Evolutionary conservation across 31 red algal species (phyloP).

Genomic region (Asparagopsis taxiformis): DNA sequence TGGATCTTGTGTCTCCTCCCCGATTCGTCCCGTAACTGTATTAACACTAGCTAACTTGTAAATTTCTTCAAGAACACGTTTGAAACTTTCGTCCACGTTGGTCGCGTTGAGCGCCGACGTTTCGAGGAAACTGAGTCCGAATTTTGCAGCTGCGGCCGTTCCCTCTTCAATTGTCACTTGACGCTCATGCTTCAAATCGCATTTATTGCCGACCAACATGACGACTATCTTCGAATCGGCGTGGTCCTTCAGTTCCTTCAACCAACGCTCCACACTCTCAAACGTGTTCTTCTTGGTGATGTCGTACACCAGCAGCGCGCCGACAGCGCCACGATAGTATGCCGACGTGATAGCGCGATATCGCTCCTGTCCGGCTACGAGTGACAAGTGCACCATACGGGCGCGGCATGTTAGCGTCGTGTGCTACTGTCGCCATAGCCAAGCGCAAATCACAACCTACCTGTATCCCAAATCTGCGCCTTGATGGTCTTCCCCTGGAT

Average conservation of each 20-base stretch:
- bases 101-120: conserved; percentile 86
- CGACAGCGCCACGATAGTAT: conserved; percentile 91
- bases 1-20: conserved; percentile 26
- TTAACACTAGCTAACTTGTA: conserved; percentile 41
- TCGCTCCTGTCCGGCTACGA: conserved; percentile 89
- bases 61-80: conserved; percentile 81
- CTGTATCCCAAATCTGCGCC: conserved; percentile 98
- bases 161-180: conserved; percentile 74
- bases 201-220: conserved; percentile 95
- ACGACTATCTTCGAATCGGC: conserved; percentile 94
- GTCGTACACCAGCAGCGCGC: conserved; percentile 92
- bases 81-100: conserved; percentile 92
- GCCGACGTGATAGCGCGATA: conserved; percentile 94
- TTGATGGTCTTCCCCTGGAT: conserved; percentile 92
- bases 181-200: conserved; percentile 72
- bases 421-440: too few relatives aligned
- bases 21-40: too few relatives aligned
- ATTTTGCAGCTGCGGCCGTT: conserved; percentile 49
- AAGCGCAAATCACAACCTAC: conserved; percentile 13
- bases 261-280: conserved; percentile 82
- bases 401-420: too few relatives aligned
- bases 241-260: conserved; percentile 87
- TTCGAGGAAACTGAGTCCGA: conserved; percentile 78
- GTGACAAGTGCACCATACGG: too few relatives aligned
- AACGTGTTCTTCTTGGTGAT: conserved; percentile 93